A percentile compares a stretch with the other conserved stretches of the same genome.
These are phyloP conservation scores for Gaeumannomyces tritici DNA, from an alignment of 2,329 filamentous ascomycete genomes.

Conservation along the genomic window DNA sequence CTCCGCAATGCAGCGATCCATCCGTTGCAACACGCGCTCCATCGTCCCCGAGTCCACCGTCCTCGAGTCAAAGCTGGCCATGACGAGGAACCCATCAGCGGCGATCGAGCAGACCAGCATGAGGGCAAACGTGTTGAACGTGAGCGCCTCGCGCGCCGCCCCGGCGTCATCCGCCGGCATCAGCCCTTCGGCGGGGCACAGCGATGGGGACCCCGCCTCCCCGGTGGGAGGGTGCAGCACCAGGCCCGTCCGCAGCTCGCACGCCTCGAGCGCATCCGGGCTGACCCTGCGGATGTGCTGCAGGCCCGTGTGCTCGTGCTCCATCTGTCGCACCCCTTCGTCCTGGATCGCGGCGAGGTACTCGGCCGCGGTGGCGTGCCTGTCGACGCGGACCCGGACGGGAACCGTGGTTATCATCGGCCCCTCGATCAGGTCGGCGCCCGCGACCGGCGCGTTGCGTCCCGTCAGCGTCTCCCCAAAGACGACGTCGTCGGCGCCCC, in stretches of 20 bases:
- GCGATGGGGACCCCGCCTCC: not conserved
- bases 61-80: slow-evolving; percentile 57
- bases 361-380: slow-evolving; percentile 30
- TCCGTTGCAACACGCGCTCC: slow-evolving; percentile 40
- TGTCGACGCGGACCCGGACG: slow-evolving; percentile 36
- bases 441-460: slow-evolving; percentile 37
- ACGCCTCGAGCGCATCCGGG: slow-evolving; percentile 43
- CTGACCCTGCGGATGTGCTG: slow-evolving; percentile 50
- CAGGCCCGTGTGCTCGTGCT: slow-evolving; percentile 54
- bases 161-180: slow-evolving; percentile 44
- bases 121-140: slow-evolving; percentile 50
- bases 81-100: slow-evolving; percentile 43
- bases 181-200: slow-evolving; percentile 15
- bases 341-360: slow-evolving; percentile 23
- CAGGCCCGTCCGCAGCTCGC: slow-evolving; percentile 44
- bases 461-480: slow-evolving; percentile 53
- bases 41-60: slow-evolving; percentile 41
- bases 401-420: slow-evolving; percentile 54
- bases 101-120: slow-evolving; percentile 57
- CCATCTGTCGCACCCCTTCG: slow-evolving; percentile 27
- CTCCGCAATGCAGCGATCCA: slow-evolving; percentile 38
- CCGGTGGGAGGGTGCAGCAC: slow-evolving; percentile 38
- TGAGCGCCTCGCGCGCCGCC: slow-evolving; percentile 49
- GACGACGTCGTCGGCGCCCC: slow-evolving; percentile 37
- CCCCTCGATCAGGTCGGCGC: slow-evolving; percentile 45